phyloP scores from a whole-genome alignment of 2,329 filamentous ascomycete genomes.

The Colletotrichum karsti region DNA sequence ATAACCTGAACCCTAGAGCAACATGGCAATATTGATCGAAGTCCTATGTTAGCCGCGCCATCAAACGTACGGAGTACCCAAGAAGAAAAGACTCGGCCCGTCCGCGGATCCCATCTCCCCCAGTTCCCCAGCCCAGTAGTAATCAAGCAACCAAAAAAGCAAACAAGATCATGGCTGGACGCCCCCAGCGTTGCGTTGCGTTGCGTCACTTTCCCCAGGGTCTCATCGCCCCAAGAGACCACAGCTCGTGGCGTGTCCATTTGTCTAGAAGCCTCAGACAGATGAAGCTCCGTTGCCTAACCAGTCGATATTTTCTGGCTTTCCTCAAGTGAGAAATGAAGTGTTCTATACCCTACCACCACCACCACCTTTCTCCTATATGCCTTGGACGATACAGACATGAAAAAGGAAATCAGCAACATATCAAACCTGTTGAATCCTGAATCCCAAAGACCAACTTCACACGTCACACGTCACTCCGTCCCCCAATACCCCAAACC shows the following conservation, averaged over 20 bases:
- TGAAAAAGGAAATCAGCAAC: too few species aligned
- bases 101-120: neutral
- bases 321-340: neutral
- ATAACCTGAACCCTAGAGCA: too few species aligned
- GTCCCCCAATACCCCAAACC: neutral
- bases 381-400: too few species aligned
- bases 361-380: neutral
- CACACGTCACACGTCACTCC: neutral
- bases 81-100: neutral
- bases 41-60: rapidly evolving
- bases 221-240: neutral
- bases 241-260: neutral
- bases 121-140: neutral
- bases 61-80: neutral
- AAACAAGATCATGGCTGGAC: neutral
- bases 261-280: neutral
- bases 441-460: too few species aligned
- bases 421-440: too few species aligned
- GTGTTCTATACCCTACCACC: neutral
- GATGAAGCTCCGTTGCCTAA: neutral
- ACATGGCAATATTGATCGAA: too few species aligned
- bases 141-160: neutral
- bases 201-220: neutral
- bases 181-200: neutral
- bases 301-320: neutral